These are phyloP conservation scores for Verticillium dahliae DNA, from an alignment of 2,329 filamentous ascomycete species.

Conservation along the genomic window DNA sequence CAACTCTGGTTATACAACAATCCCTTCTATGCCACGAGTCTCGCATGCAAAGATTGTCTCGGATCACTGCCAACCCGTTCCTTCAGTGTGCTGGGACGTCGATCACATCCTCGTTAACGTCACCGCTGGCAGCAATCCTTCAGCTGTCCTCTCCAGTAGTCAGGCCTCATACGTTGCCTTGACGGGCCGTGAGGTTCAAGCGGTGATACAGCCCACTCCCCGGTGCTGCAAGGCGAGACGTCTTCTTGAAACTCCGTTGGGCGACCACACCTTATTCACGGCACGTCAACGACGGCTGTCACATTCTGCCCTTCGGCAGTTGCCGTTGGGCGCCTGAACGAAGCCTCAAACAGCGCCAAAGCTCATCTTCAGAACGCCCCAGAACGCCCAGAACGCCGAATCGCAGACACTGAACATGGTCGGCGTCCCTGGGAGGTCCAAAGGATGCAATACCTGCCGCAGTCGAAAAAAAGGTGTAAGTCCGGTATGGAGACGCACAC, in stretches of 20 bases:
- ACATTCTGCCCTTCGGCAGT: neutral
- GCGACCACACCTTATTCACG: neutral
- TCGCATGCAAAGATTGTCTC: neutral
- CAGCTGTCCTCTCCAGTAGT: neutral
- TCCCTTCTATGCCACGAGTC: neutral
- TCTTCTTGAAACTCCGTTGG: neutral
- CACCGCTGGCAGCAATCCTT: neutral
- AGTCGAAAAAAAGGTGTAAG: conserved; percentile 14
- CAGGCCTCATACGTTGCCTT: neutral
- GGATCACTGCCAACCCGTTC: too few relatives aligned
- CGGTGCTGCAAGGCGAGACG: too few relatives aligned
- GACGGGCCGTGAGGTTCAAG: neutral
- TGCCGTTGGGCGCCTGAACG: neutral
- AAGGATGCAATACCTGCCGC: conserved; percentile 13
- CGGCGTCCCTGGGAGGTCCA: conserved; percentile 13
- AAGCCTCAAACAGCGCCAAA: neutral
- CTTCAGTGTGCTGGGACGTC: neutral
- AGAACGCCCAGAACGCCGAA: neutral
- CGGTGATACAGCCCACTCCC: neutral
- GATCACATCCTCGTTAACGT: neutral
- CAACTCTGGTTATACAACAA: neutral
- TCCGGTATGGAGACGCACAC: neutral
- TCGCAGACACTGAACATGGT: conserved; percentile 8
- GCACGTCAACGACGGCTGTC: neutral
- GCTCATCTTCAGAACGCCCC: neutral